phyloP scores from a whole-genome alignment of 2,329 filamentous ascomycete genomes.

The Ascochyta clinopodiicola region DNA sequence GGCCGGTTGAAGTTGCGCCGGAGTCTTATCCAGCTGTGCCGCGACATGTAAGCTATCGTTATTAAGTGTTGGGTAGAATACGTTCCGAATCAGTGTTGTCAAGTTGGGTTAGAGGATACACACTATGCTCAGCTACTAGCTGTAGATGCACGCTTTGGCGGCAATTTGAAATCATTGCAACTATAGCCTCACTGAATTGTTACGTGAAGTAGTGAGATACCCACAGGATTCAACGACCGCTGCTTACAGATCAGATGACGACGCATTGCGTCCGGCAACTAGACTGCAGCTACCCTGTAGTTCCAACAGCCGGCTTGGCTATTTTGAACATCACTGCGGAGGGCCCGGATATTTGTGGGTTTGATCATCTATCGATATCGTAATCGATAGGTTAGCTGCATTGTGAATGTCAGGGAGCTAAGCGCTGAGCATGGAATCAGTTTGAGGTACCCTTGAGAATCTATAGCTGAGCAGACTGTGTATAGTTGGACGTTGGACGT shows the following conservation, averaged over 20 bases:
- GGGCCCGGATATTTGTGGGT: conserved; percentile 13
- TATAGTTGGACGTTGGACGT: too few relatives aligned
- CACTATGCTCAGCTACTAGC: neutral
- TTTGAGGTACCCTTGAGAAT: too few relatives aligned
- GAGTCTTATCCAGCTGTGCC: conserved; percentile 39
- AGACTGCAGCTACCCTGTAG: conserved; percentile 12
- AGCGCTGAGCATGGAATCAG: too few relatives aligned
- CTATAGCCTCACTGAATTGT: too few relatives aligned
- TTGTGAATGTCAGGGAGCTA: neutral
- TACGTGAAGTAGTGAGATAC: neutral
- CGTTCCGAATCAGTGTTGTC: neutral
- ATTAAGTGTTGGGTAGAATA: conserved; percentile 25
- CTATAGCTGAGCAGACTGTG: too few relatives aligned
- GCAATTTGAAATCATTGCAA: neutral
- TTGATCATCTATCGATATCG: conserved; percentile 15
- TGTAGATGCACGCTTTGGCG: neutral
- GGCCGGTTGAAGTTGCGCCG: conserved; percentile 34
- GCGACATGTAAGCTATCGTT: conserved; percentile 46
- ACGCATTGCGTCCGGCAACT: neutral
- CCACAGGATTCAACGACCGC: neutral
- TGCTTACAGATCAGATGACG: neutral
- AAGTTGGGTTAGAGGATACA: neutral
- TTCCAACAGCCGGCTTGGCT: conserved; percentile 3
- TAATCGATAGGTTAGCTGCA: conserved; percentile 10
- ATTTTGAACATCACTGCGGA: conserved; percentile 13